Conservation (phyloP, 306 rosid species). For the Astragalus membranaceus region DNA sequence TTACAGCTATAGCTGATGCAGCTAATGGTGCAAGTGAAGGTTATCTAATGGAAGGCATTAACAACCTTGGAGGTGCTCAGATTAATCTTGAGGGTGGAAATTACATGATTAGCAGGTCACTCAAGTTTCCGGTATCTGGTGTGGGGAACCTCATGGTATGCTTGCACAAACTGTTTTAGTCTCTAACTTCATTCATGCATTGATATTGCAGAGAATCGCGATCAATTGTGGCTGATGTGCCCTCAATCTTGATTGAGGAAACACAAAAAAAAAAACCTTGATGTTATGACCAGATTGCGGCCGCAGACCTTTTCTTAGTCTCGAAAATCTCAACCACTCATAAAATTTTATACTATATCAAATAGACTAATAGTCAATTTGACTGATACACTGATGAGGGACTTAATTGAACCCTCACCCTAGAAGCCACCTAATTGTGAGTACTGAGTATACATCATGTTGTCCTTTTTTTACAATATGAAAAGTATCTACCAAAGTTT, state of each 20-base stretch:
- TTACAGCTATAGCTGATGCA: conserved; percentile 61
- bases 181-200: conserved; percentile 4
- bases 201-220: background rate
- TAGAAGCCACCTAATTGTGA: too few relatives aligned
- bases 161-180: background rate
- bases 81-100: conserved; percentile 76
- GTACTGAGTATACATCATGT: background rate
- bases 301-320: too few relatives aligned
- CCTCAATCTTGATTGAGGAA: too few relatives aligned
- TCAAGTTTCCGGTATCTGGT: conserved; percentile 45
- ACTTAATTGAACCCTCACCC: too few relatives aligned
- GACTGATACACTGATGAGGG: too few relatives aligned
- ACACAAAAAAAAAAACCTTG: background rate
- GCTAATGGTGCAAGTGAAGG: conserved; percentile 28
- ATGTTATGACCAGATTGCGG: background rate
- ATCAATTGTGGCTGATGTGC: background rate
- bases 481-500: conserved; percentile 10
- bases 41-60: conserved; percentile 49
- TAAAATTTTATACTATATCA: too few relatives aligned
- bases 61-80: conserved; percentile 70
- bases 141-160: conserved; percentile 84
- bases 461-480: background rate
- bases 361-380: too few relatives aligned
- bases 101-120: conserved; percentile 52
- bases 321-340: too few relatives aligned